Evolutionary conservation across 768 basidiomycete species (phyloP).

Genomic region (Heimioporus sp.): DNA sequence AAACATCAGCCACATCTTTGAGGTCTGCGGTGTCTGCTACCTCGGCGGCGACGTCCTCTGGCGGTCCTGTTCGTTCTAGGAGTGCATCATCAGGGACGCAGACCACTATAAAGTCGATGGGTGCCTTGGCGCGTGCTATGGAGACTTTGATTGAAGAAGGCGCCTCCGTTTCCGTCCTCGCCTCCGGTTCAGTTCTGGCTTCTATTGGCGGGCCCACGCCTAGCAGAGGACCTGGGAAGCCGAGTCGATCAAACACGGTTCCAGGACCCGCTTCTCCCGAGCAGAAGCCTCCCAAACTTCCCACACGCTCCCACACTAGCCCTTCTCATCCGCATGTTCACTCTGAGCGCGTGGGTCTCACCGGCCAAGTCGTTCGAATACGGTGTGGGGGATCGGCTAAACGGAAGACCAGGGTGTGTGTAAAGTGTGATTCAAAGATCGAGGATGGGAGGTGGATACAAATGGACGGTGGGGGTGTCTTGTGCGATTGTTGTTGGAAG

Average conservation of each 20-base stretch:
- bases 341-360: constrained; percentile 21
- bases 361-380: constrained; percentile 28
- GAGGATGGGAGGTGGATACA: constrained; percentile 82
- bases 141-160: constrained; percentile 49
- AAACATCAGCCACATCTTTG: constrained; percentile 23
- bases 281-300: constrained; percentile 49
- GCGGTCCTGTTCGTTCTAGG: constrained; percentile 14
- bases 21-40: constrained; percentile 19
- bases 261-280: constrained; percentile 45
- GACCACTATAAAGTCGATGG: constrained; percentile 27
- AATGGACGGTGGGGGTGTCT: constrained; percentile 68
- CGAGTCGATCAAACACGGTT: constrained; percentile 52
- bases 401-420: constrained; percentile 48
- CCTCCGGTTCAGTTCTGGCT: constrained; percentile 33
- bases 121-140: constrained; percentile 49
- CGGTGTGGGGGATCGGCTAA: constrained; percentile 33
- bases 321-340: constrained; percentile 39
- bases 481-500: constrained; percentile 95
- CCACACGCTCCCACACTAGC: constrained; percentile 53
- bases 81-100: constrained; percentile 31
- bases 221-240: constrained; percentile 25
- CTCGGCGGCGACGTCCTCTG: constrained; percentile 8
- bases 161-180: constrained; percentile 33
- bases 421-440: constrained; percentile 66
- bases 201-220: constrained; percentile 23